Evolutionary conservation across 208 protist species (phyloP).

Genomic region (Pavlovales sp.): DNA sequence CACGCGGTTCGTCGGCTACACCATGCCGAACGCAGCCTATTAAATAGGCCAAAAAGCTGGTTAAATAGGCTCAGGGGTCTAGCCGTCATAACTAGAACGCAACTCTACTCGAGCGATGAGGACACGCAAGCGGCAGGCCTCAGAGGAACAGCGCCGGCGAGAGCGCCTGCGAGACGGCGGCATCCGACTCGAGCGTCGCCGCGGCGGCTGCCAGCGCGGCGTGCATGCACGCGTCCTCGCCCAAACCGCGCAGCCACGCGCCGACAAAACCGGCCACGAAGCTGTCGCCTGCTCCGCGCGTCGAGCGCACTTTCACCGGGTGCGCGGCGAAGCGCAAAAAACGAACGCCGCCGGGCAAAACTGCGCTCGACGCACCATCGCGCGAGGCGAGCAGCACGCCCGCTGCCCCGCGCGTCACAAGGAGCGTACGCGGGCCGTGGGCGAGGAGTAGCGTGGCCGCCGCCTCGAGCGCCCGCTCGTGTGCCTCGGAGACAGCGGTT

Average conservation of each 20-base stretch:
- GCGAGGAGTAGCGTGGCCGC: background rate
- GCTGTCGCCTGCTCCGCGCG: conserved; percentile 31
- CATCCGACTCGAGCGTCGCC: background rate
- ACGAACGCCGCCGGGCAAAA: background rate
- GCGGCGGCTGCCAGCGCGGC: background rate
- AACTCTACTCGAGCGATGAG: too few species aligned
- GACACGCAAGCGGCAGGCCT: too few species aligned
- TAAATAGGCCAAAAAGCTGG: too few species aligned
- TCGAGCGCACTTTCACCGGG: background rate
- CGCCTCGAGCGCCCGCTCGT: background rate
- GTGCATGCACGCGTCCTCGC: background rate
- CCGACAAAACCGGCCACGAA: conserved; percentile 4
- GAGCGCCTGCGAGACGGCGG: background rate
- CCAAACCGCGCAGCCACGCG: background rate
- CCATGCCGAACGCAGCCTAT: too few species aligned
- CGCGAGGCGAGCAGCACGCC: conserved; percentile 10
- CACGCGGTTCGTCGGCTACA: too few species aligned
- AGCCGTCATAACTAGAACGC: too few species aligned
- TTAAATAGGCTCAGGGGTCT: too few species aligned
- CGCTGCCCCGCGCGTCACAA: background rate
- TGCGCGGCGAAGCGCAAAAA: background rate
- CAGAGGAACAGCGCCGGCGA: background rate
- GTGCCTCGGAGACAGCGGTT: too few species aligned
- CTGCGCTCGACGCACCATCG: too few species aligned
- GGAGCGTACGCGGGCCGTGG: background rate